Conservation (phyloP, 2,329 filamentous ascomycete genomes). For the Botrytis galanthina region DNA sequence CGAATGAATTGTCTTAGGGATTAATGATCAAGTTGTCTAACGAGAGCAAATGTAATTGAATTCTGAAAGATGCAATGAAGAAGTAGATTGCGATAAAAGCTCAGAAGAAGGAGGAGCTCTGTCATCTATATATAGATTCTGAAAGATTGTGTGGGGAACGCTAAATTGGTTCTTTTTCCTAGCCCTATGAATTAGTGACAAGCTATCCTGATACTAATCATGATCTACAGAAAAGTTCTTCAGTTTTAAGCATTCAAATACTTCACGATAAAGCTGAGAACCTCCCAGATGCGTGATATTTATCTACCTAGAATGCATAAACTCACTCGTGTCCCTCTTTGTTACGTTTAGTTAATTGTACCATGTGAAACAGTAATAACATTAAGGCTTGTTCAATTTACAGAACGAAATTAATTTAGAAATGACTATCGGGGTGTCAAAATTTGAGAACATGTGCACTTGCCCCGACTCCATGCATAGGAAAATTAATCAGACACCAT, state of each 20-base stretch:
- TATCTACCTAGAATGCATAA: background rate
- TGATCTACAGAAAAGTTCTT: background rate
- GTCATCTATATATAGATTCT: background rate
- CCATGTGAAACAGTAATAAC: background rate
- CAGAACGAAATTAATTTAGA: background rate
- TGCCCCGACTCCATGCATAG: background rate
- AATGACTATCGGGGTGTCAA: background rate
- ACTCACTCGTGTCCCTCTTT: background rate
- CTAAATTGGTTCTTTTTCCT: background rate
- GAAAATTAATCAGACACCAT: background rate
- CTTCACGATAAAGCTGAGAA: background rate
- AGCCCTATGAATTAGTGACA: background rate
- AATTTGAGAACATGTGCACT: background rate
- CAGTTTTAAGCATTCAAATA: background rate
- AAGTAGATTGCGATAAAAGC: background rate
- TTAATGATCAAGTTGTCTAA: background rate
- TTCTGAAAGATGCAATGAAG: background rate
- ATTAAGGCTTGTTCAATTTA: background rate
- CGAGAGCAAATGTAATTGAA: background rate
- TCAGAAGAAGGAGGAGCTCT: background rate
- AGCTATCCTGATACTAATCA: background rate
- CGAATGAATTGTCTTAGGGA: background rate
- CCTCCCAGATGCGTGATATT: background rate
- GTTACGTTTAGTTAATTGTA: rapidly evolving
- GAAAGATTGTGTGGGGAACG: background rate